Base-by-base conservation (phyloP, 1,284 basidiomycete species). In the Ceratobasidium sp. region DNA sequence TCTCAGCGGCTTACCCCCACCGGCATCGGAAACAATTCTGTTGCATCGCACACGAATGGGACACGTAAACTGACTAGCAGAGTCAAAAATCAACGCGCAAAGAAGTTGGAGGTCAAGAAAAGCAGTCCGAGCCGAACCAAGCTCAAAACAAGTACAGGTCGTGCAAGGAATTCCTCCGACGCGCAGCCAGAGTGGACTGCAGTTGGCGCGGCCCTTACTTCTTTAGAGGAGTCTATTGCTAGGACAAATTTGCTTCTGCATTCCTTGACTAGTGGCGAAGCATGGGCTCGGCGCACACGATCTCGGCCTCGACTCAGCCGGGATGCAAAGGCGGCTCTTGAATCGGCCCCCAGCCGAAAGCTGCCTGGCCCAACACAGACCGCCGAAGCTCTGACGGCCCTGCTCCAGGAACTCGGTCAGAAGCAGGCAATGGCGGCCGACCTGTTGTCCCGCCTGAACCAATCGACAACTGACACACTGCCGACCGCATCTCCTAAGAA, bases 151-250 rank as follows among this genome's bases (percentile, higher is more conserved):
- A 36, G 11, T n/a, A 14, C 18, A 7, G n/a, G 4, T 33, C 42
- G 21, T n/a, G 16, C 28, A n/a, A 16, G 9, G 25, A n/a, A 40
- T 28, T n/a, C 51, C n/a, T 28, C 53, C 14, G 38, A 23, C 12
- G 67, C 53, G 16, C n/a, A 58, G n/a, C 42, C 67, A 16, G 56
- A 70, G 46, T 70, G 67, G 67, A 70, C 67, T 40, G 67, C 67
- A n/a, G 67, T 70, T 30, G 21, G 67, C 40, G 56, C 67, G 9
- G 67, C 67, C 16, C 46, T 70, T 42, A 36, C 42, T 9, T 48
- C 54, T 18, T 44, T 70, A 56, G 67, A 70, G n/a, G 54, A 70
- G 11, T 70, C 67, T 12, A 70, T 70, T 25, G 67, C 42, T 25
- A 70, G 28, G 21, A 70, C 67, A 23, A 70, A 70, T 28, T 12